phyloP scores from a whole-genome alignment of 1,284 basidiomycete species.

The Irpex lacteus region DNA sequence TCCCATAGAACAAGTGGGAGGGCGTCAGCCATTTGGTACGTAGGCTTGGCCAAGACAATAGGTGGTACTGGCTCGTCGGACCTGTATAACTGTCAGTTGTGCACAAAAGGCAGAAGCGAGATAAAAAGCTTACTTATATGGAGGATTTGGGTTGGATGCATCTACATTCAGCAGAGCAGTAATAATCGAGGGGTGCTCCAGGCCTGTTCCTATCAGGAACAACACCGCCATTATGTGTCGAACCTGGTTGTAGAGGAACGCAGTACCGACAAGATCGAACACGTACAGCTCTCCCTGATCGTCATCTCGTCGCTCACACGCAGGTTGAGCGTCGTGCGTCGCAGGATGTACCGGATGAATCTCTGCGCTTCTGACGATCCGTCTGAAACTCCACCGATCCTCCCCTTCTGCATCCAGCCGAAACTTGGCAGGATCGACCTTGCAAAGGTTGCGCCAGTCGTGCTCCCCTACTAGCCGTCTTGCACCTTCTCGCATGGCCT shows the following conservation, averaged over 20 bases:
- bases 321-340: background rate
- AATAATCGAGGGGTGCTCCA: conserved; percentile 77
- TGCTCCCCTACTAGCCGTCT: conserved; percentile 80
- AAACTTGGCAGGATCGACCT: conserved; percentile 93
- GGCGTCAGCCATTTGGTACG: conserved; percentile 91
- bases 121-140: conserved; percentile 12
- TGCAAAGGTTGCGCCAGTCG: conserved; percentile 96
- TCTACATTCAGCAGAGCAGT: conserved; percentile 75
- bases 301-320: background rate
- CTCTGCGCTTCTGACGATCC: conserved; percentile 64
- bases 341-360: conserved; percentile 42
- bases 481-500: conserved; percentile 79
- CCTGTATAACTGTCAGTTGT: background rate
- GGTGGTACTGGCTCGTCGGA: conserved; percentile 38
- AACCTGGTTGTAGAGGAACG: conserved; percentile 97
- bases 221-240: conserved; percentile 94
- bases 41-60: conserved; percentile 73
- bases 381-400: conserved; percentile 23
- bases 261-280: conserved; percentile 85
- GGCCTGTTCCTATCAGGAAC: conserved; percentile 82
- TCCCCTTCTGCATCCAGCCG: conserved; percentile 65
- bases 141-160: conserved; percentile 27
- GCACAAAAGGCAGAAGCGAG: background rate
- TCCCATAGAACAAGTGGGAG: conserved; percentile 93
- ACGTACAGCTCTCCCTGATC: conserved; percentile 51